Percentiles rank a stretch among this genome's conserved stretches.
Conservation (phyloP, 2,329 filamentous ascomycete species). For the Calonectria fujianensis region DNA sequence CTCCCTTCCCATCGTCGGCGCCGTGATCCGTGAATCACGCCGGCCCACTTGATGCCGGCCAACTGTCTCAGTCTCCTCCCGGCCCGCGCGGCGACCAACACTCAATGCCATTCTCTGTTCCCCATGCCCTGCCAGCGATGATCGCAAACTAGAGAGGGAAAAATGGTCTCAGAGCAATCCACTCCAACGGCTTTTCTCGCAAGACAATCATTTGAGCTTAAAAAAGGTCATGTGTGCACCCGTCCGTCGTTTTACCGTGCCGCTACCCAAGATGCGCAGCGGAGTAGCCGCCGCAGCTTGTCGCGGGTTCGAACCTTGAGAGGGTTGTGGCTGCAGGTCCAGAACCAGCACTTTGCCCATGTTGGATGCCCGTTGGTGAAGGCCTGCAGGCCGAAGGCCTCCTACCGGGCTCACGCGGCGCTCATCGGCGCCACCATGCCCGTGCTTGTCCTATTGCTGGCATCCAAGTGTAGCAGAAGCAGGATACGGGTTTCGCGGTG, state of each 20-base stretch:
- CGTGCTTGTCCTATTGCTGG: constrained; percentile 15
- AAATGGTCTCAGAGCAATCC: neutral
- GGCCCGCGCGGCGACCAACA: constrained; percentile 26
- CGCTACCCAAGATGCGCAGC: neutral
- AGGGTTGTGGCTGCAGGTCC: constrained; percentile 23
- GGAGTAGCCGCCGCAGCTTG: constrained; percentile 26
- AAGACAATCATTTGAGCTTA: constrained; percentile 27
- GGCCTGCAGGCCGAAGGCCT: constrained; percentile 14
- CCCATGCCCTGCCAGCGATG: neutral
- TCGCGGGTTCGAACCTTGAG: constrained; percentile 10
- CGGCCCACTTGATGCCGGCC: constrained; percentile 33
- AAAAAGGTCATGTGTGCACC: constrained; percentile 21
- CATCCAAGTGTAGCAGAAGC: constrained; percentile 7
- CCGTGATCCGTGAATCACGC: constrained; percentile 30
- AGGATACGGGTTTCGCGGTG: constrained; percentile 21
- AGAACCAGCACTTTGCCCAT: constrained; percentile 22
- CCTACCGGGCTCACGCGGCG: constrained; percentile 1
- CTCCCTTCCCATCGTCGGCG: constrained; percentile 18
- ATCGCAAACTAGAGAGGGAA: constrained; percentile 18
- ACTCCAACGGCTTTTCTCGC: constrained; percentile 16
- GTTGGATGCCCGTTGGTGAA: constrained; percentile 30
- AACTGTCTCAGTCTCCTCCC: constrained; percentile 41
- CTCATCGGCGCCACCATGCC: constrained; percentile 19
- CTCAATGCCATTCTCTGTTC: constrained; percentile 19
- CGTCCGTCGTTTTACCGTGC: constrained; percentile 14